Conservation (phyloP, 2,329 filamentous ascomycete genomes). For the Diplodia intermedia region DNA sequence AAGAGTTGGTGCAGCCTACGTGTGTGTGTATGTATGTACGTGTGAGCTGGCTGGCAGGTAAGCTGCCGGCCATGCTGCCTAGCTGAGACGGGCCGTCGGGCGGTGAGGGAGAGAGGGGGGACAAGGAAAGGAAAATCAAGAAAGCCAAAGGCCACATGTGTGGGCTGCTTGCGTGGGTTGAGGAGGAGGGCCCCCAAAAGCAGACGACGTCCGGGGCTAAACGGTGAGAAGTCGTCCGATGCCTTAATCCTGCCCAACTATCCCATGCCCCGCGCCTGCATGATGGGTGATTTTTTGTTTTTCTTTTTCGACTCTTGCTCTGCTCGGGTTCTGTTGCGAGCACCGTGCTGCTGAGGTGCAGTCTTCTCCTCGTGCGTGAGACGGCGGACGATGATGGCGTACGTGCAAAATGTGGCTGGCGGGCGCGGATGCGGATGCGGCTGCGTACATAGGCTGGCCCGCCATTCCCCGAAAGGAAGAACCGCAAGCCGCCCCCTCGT, state of each 20-base stretch:
- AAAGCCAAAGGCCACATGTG: neutral
- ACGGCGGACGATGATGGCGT: too few species aligned
- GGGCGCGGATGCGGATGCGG: slow-evolving; percentile 30
- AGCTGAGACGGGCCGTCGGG: neutral
- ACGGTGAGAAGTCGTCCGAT: neutral
- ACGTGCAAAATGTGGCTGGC: slow-evolving; percentile 18
- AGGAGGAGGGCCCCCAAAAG: neutral
- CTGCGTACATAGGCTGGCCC: slow-evolving; percentile 23
- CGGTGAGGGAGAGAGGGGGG: neutral
- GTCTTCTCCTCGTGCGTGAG: neutral
- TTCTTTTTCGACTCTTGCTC: too few species aligned
- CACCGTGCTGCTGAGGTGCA: too few species aligned
- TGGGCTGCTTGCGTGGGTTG: neutral
- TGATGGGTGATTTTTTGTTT: neutral
- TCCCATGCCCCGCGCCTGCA: neutral
- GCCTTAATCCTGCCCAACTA: slow-evolving; percentile 2
- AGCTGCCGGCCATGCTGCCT: neutral
- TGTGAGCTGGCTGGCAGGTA: neutral
- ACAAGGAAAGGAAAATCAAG: neutral
- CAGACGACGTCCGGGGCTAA: neutral
- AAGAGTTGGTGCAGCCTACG: neutral
- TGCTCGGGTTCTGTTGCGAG: neutral
- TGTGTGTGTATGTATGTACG: neutral
- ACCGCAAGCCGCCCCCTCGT: neutral
- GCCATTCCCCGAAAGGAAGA: neutral